Evolutionary conservation across 2,329 filamentous ascomycete genomes (phyloP), one percentile per base, ranked within the genome.

Genomic region (Fonsecaea pugnacius): DNA sequence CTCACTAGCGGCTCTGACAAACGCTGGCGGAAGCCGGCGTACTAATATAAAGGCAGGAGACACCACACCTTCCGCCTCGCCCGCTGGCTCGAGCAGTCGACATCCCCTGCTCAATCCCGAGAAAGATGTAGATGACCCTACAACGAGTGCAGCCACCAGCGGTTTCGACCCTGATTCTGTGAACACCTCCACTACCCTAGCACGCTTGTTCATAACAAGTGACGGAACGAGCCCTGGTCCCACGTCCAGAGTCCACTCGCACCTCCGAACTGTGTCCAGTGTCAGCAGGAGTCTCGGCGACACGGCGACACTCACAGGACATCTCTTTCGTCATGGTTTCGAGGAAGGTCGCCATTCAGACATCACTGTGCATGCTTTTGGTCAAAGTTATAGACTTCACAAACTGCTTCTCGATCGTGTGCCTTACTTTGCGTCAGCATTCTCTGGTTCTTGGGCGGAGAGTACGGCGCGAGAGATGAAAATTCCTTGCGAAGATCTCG

Each of bases 391-490:
- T 72, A 78, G 77, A 63, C 76, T 85, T 6, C 83, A 85, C 69
- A 81, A 83, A 18, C 74, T 85, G 8, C 78, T 85, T 21, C 80
- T 85, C 21, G 83, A 85, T 70, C 80, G 81, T 58, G 82, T 84
- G 4, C 82, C 83, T 0, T 85, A 84, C 77, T 86, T 86, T 72
- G 78, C 79, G 1, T 81, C 79, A 14, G 83, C 83, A 14, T 75
- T 85, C 27, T 84, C 81, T 0, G 82, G 81, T 38, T 82, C 83
- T n/a, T 86, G 83, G 83, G 74, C 82, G 9, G 83, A 85, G 70
- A 83, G 82, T 65, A 78, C 76, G 38, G 76, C 80, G 4, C 83
- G 79, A 65, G 82, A 85, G 54, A 81, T 85, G 56, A 79, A 76
- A 0, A 74, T 86, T 7, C 77, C 82, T 58, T 83, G 83, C 0